Percentiles rank a stretch among this genome's conserved stretches.
Conservation (phyloP, 1,284 basidiomycete genomes). For the Trichosporon faecale region DNA sequence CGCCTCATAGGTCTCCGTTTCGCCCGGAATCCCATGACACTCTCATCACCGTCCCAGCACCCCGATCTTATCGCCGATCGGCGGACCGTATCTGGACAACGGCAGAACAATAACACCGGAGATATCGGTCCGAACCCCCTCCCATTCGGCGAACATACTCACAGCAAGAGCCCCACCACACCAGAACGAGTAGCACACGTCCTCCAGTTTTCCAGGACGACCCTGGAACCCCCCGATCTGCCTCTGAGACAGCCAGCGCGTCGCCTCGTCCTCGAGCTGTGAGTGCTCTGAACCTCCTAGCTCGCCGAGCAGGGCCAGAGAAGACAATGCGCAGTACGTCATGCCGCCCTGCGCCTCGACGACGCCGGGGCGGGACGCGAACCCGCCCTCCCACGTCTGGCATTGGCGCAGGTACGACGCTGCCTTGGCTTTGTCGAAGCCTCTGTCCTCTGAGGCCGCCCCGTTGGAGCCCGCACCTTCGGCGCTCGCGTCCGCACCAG, state of each 20-base stretch:
- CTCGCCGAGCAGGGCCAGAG: conserved; percentile 59
- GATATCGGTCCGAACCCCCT: too few relatives aligned
- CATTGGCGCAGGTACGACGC: conserved; percentile 60
- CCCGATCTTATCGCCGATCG: too few relatives aligned
- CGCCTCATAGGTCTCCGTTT: too few relatives aligned
- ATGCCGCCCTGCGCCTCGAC: conserved; percentile 90
- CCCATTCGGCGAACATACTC: conserved; percentile 30
- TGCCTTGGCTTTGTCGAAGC: conserved; percentile 3
- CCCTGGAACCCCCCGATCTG: conserved; percentile 82
- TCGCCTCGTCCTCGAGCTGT: conserved; percentile 34
- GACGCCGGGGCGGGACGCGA: conserved; percentile 69
- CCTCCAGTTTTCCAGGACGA: conserved; percentile 75
- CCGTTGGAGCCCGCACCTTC: not conserved
- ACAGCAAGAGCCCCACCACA: conserved; percentile 74
- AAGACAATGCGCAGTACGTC: conserved; percentile 84
- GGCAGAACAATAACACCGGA: too few relatives aligned
- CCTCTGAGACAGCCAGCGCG: conserved; percentile 74
- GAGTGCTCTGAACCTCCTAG: not conserved
- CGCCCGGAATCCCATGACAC: too few relatives aligned
- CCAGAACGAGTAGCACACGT: conserved; percentile 96
- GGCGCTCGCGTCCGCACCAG: conserved; percentile 60
- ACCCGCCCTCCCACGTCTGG: conserved; percentile 90
- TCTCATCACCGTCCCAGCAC: too few relatives aligned
- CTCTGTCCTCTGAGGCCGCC: conserved; percentile 57
- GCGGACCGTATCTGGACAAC: too few relatives aligned